phyloP scores from a whole-genome alignment of 306 rosid species.

The Gastrolobium bilobum region DNA sequence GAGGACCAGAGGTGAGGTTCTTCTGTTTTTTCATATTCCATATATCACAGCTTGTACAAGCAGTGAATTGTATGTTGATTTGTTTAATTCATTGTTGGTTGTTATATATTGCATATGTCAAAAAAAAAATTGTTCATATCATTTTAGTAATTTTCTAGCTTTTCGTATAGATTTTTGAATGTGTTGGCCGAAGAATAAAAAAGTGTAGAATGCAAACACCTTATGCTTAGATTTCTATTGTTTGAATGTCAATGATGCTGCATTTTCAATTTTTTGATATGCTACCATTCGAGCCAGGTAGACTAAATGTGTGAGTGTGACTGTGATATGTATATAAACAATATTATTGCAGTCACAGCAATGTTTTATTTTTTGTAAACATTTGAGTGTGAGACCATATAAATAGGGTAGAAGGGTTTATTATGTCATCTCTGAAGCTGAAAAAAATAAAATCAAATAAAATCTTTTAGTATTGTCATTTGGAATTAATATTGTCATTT shows the following conservation, averaged over 20 bases:
- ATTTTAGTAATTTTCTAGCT: slow-evolving; percentile 17
- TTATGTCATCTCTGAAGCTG: slow-evolving; percentile 23
- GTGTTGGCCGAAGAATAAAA: neutral
- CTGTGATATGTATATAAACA: neutral
- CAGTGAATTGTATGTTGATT: neutral
- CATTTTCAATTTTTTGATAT: slow-evolving; percentile 12
- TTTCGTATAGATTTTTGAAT: slow-evolving; percentile 21
- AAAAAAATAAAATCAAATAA: neutral
- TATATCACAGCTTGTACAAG: neutral
- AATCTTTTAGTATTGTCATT: neutral
- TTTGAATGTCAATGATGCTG: slow-evolving; percentile 6
- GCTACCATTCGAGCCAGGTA: slow-evolving; percentile 34
- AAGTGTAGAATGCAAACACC: neutral
- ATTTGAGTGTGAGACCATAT: slow-evolving; percentile 27
- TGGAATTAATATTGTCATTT: slow-evolving; percentile 47
- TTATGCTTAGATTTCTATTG: slow-evolving; percentile 13
- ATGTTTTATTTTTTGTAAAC: slow-evolving; percentile 35
- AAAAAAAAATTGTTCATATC: neutral
- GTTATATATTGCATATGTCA: neutral
- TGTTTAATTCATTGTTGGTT: slow-evolving; percentile 26
- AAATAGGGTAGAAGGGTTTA: slow-evolving; percentile 30
- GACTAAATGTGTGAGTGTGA: neutral
- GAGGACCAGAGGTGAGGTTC: slow-evolving; percentile 86
- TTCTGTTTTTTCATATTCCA: slow-evolving; percentile 39
- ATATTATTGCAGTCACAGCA: slow-evolving; percentile 12